These are phyloP conservation scores for Paramecium biaurelia DNA, from an alignment of 73 alveolate species.

Conservation along the genomic window DNA sequence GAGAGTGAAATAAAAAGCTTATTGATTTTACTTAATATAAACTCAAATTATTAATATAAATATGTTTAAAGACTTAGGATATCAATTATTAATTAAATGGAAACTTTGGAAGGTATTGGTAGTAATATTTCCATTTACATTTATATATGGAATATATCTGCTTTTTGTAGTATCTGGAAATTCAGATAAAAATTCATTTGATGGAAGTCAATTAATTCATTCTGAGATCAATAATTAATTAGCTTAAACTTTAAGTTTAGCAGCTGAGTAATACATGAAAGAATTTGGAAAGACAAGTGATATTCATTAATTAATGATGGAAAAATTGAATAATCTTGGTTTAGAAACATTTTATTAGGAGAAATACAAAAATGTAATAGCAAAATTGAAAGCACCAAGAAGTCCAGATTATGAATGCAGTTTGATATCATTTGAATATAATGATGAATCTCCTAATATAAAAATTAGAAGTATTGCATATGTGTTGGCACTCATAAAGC, in stretches of 20 bases:
- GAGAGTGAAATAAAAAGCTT: neutral
- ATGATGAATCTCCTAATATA: neutral
- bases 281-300: neutral
- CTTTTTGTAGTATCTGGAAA: neutral
- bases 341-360: neutral
- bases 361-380: neutral
- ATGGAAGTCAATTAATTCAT: neutral
- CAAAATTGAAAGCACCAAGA: slow-evolving; percentile 24
- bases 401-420: slow-evolving; percentile 36
- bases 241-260: neutral
- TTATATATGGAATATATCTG: neutral
- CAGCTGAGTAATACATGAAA: neutral
- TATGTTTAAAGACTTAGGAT: neutral
- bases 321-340: neutral
- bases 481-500: neutral
- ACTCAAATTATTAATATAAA: neutral
- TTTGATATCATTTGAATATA: neutral
- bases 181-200: neutral
- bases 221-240: neutral
- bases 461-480: slow-evolving; percentile 7
- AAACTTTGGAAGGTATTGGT: neutral
- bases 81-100: neutral
- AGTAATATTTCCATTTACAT: neutral
- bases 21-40: neutral
- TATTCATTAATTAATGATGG: neutral